Percentiles rank a stretch among this genome's conserved stretches.
Conservation (phyloP, 495 filamentous ascomycete species). For the Opeltia flavorubescens region DNA sequence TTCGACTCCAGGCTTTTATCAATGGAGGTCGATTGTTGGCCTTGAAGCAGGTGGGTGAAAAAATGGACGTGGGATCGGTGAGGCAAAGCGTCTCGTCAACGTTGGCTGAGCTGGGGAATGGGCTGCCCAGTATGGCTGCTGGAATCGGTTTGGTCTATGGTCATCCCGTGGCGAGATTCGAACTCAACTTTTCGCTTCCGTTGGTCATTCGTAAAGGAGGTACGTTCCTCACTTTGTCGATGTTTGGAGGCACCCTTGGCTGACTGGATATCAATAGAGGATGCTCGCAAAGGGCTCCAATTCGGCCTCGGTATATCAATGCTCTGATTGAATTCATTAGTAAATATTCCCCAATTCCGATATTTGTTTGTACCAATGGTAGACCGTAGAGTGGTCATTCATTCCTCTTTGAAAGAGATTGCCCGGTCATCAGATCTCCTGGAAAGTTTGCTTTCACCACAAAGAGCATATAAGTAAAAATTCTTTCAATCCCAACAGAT, state of each 20-base stretch:
- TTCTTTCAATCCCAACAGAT: too few species aligned
- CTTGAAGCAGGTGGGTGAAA: slow-evolving; percentile 43
- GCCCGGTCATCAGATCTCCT: too few species aligned
- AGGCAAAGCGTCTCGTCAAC: slow-evolving; percentile 36
- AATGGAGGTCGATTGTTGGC: slow-evolving; percentile 80
- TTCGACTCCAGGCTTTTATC: slow-evolving; percentile 77
- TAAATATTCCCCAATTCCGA: too few species aligned
- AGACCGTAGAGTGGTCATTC: too few species aligned
- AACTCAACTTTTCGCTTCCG: slow-evolving; percentile 87
- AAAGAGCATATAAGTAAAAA: too few species aligned
- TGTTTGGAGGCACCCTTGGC: neutral
- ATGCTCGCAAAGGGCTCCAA: slow-evolving; percentile 77
- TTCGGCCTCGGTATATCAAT: slow-evolving; percentile 92
- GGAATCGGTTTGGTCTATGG: slow-evolving; percentile 89
- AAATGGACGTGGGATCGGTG: slow-evolving; percentile 39
- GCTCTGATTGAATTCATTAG: too few species aligned
- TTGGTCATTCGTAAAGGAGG: slow-evolving; percentile 56
- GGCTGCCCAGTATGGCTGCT: slow-evolving; percentile 71
- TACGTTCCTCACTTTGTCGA: neutral
- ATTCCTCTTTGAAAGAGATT: too few species aligned
- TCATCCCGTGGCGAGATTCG: slow-evolving; percentile 79
- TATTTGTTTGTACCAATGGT: too few species aligned
- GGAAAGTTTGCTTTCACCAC: too few species aligned
- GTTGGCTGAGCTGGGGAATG: slow-evolving; percentile 51
- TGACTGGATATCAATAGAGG: slow-evolving; percentile 32